Evolutionary conservation across 192 early-diverging fungal species (phyloP), one percentile per base, ranked within the genome.

Genomic region (Coemansia sp.): DNA sequence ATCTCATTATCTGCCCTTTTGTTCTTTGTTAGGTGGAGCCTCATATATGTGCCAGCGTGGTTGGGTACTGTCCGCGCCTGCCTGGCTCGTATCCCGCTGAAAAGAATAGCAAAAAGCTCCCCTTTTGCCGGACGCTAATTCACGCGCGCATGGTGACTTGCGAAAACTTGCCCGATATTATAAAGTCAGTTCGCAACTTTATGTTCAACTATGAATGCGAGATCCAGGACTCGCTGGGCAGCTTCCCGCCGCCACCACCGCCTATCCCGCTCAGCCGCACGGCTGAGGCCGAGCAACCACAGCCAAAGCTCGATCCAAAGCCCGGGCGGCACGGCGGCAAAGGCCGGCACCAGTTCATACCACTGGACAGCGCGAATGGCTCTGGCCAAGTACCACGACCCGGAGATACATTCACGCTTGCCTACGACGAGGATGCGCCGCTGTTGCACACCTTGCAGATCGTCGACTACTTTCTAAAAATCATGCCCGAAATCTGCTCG

Each of bases 401-500:
- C 0, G 82, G 82, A 13, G 82, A 84, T 57, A 63, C 74, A 41
- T 79, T 70, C n/a, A 71, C 82, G 18, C 71, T 84, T 18, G 34
- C 74, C 12, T 74, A 71, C 67, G 77, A 79, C n/a, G 70, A 76
- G 9, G 83, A 85, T 29, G 78, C 83, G 61, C 75, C 83, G 43
- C 75, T 85, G 16, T 52, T 85, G 11, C 78, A 85, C 33, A 65
- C 73, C 7, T 38, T 86, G 62, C 81, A 86, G 54, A 79, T 85
- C 18, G 86, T 73, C 36, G 86, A 87, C 55, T 87, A 87, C 59
- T 77, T 78, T 36, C 51, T 87, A 13, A 74, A 72, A 54, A 59
- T 85, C 29, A 79, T 87, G 79, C 86, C 86, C 12, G 82, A 77
- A 40, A 62, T 80, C 12, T 87, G 82, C 65, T 75, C 86, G 46